Base-by-base conservation (phyloP, 768 basidiomycete genomes). In the Tephrocybe sp. region DNA sequence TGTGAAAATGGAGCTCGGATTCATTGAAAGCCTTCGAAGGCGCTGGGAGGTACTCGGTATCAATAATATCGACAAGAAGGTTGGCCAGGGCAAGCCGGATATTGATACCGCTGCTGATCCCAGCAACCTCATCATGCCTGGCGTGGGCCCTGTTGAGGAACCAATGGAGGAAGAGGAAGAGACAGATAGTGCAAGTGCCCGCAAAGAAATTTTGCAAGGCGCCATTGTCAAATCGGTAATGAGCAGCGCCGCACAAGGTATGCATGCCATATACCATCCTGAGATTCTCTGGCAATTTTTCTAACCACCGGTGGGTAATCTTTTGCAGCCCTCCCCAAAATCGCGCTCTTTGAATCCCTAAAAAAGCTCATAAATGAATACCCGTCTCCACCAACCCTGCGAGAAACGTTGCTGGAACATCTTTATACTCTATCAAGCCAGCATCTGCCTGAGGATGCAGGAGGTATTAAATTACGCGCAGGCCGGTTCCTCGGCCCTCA, bases 1-100 rank as follows among this genome's bases (percentile, higher is more conserved):
- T 62, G 82, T 92, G 55, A 84, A 84, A 62, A 91, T 97, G 81
- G 94, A 97, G 64, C 69, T 94, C 4, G 83, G 84, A 2, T 95
- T 91, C 65, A 72, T 91, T 7, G 92, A 95, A 69, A 80, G 79
- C 12, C 69, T 94, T 41, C 73, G 88, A 31, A 71, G 88, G 55
- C 75, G 93, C 44, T 93, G 91, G 91, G 81, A 74, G 38, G 72
- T 90, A 7, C 72, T 95, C 16, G 93, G 92, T 7, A 84, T 94
- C 44, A 57, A 58, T 38, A 47, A 54, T 16, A 63, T 55, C 18
- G 62, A 70, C 4, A 42, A 62, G 54, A 13, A 66, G 56, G 59
- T 15, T 10, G 46, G 64, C 60, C 33, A 54, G 48, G 42, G 54
- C 56, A 16, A 9, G 27, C n/a, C 29, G 15, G 27, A 25, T 8